phyloP scores from a whole-genome alignment of 257 asterid genomes.

The Linderniella brevidens region DNA sequence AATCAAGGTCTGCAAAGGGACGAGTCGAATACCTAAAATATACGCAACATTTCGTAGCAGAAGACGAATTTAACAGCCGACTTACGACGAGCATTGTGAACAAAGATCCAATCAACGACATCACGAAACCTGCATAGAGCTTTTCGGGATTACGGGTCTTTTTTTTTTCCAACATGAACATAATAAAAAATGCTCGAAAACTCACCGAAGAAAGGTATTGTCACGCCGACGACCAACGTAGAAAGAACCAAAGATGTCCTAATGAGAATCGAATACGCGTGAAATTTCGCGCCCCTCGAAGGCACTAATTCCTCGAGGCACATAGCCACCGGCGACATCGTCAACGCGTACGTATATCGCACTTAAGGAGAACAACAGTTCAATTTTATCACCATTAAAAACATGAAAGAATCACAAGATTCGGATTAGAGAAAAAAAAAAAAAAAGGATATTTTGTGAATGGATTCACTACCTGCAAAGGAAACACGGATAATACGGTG shows the following conservation, averaged over 20 bases:
- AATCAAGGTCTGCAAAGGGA: constrained; percentile 35
- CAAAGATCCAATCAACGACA: constrained; percentile 25
- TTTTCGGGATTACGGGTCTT: too few relatives aligned
- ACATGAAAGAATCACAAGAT: too few relatives aligned
- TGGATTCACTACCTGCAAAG: constrained; percentile 86
- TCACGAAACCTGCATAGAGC: constrained; percentile 42
- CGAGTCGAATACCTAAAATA: too few relatives aligned
- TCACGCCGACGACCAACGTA: constrained; percentile 57
- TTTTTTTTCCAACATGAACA: too few relatives aligned
- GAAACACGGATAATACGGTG: background rate
- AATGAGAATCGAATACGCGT: constrained; percentile 46
- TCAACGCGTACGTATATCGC: constrained; percentile 67
- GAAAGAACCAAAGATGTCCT: constrained; percentile 67
- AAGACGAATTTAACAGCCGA: too few relatives aligned
- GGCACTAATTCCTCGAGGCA: constrained; percentile 87
- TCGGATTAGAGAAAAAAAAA: too few relatives aligned
- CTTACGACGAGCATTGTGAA: constrained; percentile 76
- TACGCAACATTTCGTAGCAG: too few relatives aligned
- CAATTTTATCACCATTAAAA: too few relatives aligned
- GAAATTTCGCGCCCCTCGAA: constrained; percentile 29
- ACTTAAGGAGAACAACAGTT: too few relatives aligned
- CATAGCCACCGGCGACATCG: constrained; percentile 87
- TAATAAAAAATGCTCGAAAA: too few relatives aligned
- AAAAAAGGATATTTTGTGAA: constrained; percentile 91
- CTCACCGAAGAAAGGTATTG: constrained; percentile 73